Conservation (phyloP, 768 basidiomycete species). For the Boletus reticuloceps region DNA sequence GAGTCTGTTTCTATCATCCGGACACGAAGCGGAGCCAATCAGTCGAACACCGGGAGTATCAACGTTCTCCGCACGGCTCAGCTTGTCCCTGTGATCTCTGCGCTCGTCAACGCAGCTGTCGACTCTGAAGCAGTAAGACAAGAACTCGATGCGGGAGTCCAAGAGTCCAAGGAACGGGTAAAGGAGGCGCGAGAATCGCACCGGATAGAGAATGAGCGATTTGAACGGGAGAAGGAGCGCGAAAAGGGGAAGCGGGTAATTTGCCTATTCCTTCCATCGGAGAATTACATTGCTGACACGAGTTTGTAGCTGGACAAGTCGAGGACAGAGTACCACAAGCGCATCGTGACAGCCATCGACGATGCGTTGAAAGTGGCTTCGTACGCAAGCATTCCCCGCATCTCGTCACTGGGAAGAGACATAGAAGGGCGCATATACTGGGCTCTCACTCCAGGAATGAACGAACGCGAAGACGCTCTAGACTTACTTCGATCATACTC, state of each 20-base stretch:
- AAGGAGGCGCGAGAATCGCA: constrained; percentile 51
- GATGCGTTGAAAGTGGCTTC: constrained; percentile 50
- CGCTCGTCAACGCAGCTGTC: constrained; percentile 53
- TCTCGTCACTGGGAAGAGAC: constrained; percentile 65
- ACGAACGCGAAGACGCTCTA: constrained; percentile 53
- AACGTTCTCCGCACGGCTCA: constrained; percentile 50
- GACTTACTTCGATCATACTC: constrained; percentile 21
- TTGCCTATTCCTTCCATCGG: background rate
- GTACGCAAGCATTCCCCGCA: constrained; percentile 49
- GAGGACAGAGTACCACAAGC: constrained; percentile 48
- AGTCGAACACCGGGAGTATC: constrained; percentile 26
- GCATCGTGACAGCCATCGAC: constrained; percentile 48
- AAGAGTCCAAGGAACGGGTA: constrained; percentile 52
- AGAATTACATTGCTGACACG: background rate
- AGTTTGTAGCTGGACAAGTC: constrained; percentile 40
- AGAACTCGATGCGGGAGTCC: constrained; percentile 58
- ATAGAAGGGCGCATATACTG: constrained; percentile 66
- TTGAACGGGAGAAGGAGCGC: constrained; percentile 43
- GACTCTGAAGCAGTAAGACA: constrained; percentile 48
- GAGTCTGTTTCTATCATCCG: constrained; percentile 36
- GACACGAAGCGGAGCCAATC: constrained; percentile 45
- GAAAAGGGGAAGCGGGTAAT: constrained; percentile 40
- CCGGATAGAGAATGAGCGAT: constrained; percentile 31
- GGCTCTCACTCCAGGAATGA: constrained; percentile 56
- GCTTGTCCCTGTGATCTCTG: constrained; percentile 61